Percentiles rank a stretch among this genome's conserved stretches.
phyloP scores from a whole-genome alignment of 106 monocot genomes.

The Dioscorea zingiberensis region DNA sequence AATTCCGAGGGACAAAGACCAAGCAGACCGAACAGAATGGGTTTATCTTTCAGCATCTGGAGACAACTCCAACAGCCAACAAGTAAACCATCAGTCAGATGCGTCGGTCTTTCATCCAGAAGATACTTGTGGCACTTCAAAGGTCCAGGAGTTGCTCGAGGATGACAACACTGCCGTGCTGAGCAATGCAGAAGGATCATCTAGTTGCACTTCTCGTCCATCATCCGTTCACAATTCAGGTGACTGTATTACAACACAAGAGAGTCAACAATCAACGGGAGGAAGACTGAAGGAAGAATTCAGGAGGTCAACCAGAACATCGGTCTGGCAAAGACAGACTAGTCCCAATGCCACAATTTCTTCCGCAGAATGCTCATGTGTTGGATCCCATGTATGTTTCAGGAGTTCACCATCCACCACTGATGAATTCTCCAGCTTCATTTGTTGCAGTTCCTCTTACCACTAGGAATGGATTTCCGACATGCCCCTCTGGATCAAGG shows the following conservation, averaged over 20 bases:
- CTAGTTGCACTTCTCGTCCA: not conserved
- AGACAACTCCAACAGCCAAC: not conserved
- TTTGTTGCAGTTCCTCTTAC: not conserved
- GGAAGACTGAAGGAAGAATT: conserved; percentile 2
- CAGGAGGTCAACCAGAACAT: not conserved
- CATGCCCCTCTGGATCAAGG: not conserved
- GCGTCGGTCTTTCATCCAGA: not conserved
- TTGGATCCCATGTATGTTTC: not conserved
- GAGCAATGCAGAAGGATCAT: not conserved
- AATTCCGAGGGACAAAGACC: conserved; percentile 18
- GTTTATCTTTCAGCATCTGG: not conserved
- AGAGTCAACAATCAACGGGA: not conserved
- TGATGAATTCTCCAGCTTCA: not conserved
- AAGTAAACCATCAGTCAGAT: not conserved
- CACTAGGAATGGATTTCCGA: not conserved
- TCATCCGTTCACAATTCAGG: not conserved
- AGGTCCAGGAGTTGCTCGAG: not conserved
- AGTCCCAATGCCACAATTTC: not conserved
- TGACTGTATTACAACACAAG: not conserved
- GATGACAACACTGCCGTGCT: not conserved
- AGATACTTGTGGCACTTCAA: not conserved
- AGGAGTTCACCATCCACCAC: not conserved
- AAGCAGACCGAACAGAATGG: conserved; percentile 7
- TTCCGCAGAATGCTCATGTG: not conserved
- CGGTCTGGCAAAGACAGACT: conserved; percentile 1